phyloP scores from a whole-genome alignment of 2,329 filamentous ascomycete species.

The Rosellinia necatrix region DNA sequence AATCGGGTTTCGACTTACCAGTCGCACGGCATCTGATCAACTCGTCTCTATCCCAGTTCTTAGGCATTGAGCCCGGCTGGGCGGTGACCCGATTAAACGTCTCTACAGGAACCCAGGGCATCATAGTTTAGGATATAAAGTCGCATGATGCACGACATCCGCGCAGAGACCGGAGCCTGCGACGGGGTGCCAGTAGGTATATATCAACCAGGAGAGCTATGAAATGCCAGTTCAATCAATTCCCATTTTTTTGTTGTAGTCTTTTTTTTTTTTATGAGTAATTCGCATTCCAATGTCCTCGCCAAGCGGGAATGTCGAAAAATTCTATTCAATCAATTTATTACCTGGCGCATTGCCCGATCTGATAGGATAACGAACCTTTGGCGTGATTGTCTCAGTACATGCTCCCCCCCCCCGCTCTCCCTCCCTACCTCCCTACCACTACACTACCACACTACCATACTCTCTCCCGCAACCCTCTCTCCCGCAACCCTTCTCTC shows the following conservation, averaged over 20 bases:
- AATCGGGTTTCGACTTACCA: conserved; percentile 29
- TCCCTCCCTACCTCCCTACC: no score
- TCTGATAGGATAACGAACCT: conserved; percentile 13
- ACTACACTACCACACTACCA: no score
- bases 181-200: no score
- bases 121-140: conserved; percentile 24
- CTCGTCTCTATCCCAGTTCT: conserved; percentile 39
- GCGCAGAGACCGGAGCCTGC: background rate
- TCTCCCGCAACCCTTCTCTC: no score
- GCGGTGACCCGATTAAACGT: conserved; percentile 21
- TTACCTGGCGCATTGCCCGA: conserved; percentile 19
- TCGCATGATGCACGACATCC: conserved; percentile 10
- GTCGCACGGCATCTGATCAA: conserved; percentile 38
- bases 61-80: conserved; percentile 36
- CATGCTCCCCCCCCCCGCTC: background rate
- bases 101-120: conserved; percentile 14
- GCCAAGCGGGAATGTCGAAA: conserved; percentile 13
- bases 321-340: conserved; percentile 26
- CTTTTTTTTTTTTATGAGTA: no score
- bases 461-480: no score
- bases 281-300: conserved; percentile 32
- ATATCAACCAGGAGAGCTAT: conserved; percentile 12
- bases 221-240: conserved; percentile 28
- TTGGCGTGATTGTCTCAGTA: conserved; percentile 19
- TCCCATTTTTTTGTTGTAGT: background rate